A percentile compares a stretch with the other conserved stretches of the same genome.
These are phyloP conservation scores for Trypanosoma melophagium DNA, from an alignment of 208 protist genomes.

Conservation along the genomic window DNA sequence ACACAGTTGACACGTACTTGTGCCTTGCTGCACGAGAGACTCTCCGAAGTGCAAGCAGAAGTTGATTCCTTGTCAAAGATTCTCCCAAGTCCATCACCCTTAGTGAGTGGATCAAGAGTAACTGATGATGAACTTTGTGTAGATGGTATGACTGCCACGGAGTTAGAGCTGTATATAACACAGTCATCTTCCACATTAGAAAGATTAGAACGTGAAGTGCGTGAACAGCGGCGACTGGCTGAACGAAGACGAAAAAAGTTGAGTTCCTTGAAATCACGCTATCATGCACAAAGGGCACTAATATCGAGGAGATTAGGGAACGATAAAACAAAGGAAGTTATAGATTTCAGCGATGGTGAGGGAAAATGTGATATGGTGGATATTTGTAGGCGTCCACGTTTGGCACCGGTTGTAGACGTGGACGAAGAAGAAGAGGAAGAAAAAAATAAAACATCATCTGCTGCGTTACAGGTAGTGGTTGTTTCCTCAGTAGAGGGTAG, in stretches of 20 bases:
- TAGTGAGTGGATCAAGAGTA: slow-evolving; percentile 6
- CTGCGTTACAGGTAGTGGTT: slow-evolving; percentile 2
- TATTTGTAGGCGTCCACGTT: not conserved
- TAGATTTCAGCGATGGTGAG: not conserved
- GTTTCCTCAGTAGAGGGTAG: slow-evolving; percentile 1
- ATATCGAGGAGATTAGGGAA: too few relatives aligned
- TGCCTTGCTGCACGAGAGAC: slow-evolving; percentile 60
- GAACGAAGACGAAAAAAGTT: slow-evolving; percentile 49
- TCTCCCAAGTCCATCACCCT: slow-evolving; percentile 33
- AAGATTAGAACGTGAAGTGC: slow-evolving; percentile 47
- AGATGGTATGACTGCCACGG: slow-evolving; percentile 61
- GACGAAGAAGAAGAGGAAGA: slow-evolving; percentile 9
- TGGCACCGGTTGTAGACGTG: slow-evolving; percentile 9
- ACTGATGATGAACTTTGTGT: slow-evolving; percentile 19
- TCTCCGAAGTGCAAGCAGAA: slow-evolving; percentile 37
- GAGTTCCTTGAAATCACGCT: slow-evolving; percentile 31
- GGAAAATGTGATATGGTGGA: not conserved
- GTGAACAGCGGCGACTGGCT: slow-evolving; percentile 43
- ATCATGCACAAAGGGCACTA: slow-evolving; percentile 28
- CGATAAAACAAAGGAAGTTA: not conserved
- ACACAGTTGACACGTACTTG: slow-evolving; percentile 53
- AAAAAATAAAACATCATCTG: not conserved
- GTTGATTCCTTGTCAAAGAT: slow-evolving; percentile 48
- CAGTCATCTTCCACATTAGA: slow-evolving; percentile 49
- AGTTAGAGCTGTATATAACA: slow-evolving; percentile 74